Conservation (phyloP, 306 rosid genomes). For the Acacia acuminata region DNA sequence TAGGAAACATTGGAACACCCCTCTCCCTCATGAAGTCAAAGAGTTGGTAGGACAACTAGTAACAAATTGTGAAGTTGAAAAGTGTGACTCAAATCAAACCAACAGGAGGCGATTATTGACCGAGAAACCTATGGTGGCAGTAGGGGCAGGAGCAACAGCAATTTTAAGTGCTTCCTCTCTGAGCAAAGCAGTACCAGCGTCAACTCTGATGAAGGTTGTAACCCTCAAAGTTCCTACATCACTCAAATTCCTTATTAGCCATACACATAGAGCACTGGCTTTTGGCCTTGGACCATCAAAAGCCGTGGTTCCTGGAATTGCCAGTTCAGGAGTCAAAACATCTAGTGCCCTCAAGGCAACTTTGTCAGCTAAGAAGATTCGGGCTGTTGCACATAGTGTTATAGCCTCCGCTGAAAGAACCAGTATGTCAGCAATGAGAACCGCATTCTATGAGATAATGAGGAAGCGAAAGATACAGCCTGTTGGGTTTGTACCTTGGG, state of each 20-base stretch:
- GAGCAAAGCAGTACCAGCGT: conserved; percentile 69
- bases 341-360: conserved; percentile 62
- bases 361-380: conserved; percentile 76
- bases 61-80: conserved; percentile 44
- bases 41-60: conserved; percentile 57
- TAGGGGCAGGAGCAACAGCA: conserved; percentile 85
- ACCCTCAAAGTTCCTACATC: conserved; percentile 63
- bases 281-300: conserved; percentile 59
- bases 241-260: conserved; percentile 53
- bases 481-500: conserved; percentile 69
- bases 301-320: conserved; percentile 55
- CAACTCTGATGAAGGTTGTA: conserved; percentile 57
- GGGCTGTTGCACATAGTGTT: conserved; percentile 63
- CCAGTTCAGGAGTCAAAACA: conserved; percentile 64
- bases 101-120: conserved; percentile 53
- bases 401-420: conserved; percentile 78
- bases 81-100: conserved; percentile 32
- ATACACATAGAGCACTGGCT: conserved; percentile 54
- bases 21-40: conserved; percentile 59
- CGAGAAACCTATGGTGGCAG: conserved; percentile 70
- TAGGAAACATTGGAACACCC: conserved; percentile 77
- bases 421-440: conserved; percentile 75
- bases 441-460: conserved; percentile 85
- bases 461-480: conserved; percentile 56
- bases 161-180: conserved; percentile 77